These are phyloP conservation scores for Elasticomyces elasticus DNA, from an alignment of 495 filamentous ascomycete species.

Conservation along the genomic window DNA sequence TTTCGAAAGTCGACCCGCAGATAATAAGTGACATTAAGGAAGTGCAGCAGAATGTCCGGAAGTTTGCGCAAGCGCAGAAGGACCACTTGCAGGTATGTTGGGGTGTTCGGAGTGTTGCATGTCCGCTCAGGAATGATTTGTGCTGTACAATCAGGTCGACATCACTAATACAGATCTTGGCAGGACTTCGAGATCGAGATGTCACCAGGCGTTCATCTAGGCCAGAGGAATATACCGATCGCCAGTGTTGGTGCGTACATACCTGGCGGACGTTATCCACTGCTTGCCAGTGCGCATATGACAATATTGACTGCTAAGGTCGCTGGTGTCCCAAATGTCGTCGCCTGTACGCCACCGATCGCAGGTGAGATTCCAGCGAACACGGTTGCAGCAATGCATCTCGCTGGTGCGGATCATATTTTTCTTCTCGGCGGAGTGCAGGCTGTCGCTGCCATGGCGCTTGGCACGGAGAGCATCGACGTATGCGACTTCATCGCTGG, in stretches of 20 bases:
- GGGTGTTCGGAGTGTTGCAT: neutral
- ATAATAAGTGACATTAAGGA: conserved; percentile 44
- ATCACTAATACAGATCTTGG: neutral
- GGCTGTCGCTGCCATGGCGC: conserved; percentile 53
- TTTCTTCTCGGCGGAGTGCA: conserved; percentile 46
- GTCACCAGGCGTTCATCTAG: conserved; percentile 8
- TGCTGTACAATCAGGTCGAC: neutral
- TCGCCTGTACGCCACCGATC: conserved; percentile 45
- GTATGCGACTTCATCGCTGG: conserved; percentile 47
- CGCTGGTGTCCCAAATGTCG: conserved; percentile 42
- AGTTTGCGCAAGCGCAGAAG: conserved; percentile 41
- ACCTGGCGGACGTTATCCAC: conserved; percentile 44
- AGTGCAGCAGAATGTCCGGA: conserved; percentile 41
- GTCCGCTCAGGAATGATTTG: neutral
- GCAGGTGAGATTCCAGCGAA: conserved; percentile 39
- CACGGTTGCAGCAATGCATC: conserved; percentile 44
- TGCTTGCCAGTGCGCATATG: conserved; percentile 49
- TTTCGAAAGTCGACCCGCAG: conserved; percentile 33
- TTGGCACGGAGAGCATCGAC: conserved; percentile 51
- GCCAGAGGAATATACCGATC: conserved; percentile 12
- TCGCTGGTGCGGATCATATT: conserved; percentile 46
- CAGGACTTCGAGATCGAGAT: conserved; percentile 19
- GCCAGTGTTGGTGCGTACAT: conserved; percentile 32
- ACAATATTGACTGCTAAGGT: conserved; percentile 48
- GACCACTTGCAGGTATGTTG: conserved; percentile 30